These are phyloP conservation scores for Rhizopus stolonifer DNA, from an alignment of 371 early-diverging fungal genomes.

Conservation along the genomic window DNA sequence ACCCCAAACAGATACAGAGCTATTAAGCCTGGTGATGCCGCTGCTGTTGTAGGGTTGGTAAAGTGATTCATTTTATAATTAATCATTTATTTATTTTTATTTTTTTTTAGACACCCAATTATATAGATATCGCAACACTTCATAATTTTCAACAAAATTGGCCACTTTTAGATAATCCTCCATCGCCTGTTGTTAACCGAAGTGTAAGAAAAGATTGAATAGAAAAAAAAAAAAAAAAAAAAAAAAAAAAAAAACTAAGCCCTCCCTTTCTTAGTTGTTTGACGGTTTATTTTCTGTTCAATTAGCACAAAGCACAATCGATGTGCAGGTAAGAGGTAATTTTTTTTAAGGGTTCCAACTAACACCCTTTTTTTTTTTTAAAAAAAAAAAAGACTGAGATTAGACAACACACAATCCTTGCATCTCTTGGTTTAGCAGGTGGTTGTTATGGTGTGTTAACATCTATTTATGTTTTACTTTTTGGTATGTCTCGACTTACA, in stretches of 20 bases:
- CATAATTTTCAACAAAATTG: conserved; percentile 23
- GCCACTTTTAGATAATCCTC: conserved; percentile 26
- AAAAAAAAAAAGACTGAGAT: conserved; percentile 21
- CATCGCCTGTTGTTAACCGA: not conserved
- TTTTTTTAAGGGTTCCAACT: too few relatives aligned
- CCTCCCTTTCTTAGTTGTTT: conserved; percentile 21
- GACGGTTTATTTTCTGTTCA: conserved; percentile 38
- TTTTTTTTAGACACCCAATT: conserved; percentile 24
- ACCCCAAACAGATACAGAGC: conserved; percentile 28
- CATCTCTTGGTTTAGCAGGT: conserved; percentile 39
- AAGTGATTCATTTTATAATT: too few relatives aligned
- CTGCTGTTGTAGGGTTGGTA: conserved; percentile 37
- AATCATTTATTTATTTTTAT: too few relatives aligned
- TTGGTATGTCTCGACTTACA: conserved; percentile 44
- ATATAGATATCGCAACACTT: conserved; percentile 35
- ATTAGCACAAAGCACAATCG: conserved; percentile 31
- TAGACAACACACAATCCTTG: conserved; percentile 35
- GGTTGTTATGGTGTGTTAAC: conserved; percentile 43
- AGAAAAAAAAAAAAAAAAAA: too few relatives aligned
- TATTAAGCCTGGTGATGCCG: conserved; percentile 25
- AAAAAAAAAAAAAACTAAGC: not conserved
- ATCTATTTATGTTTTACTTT: conserved; percentile 38
- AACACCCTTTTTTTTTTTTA: too few relatives aligned
- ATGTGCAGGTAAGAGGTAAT: conserved; percentile 26
- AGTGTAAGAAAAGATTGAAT: too few relatives aligned